These are phyloP conservation scores for Xylaria sp. DNA, from an alignment of 2,329 filamentous ascomycete genomes.

Conservation along the genomic window DNA sequence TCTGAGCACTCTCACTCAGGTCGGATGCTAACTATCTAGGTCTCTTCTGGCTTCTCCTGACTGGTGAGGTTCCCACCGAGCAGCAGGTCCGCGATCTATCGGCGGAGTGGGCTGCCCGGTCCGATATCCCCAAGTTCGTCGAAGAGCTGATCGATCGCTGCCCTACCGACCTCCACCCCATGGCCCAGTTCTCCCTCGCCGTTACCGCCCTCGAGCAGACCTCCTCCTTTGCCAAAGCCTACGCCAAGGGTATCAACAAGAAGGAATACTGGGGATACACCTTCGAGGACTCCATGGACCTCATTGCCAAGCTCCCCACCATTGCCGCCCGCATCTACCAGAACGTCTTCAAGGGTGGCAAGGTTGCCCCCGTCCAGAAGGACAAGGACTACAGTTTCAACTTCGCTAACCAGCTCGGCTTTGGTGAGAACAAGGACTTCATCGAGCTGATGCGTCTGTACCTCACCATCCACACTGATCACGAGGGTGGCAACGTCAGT, in stretches of 20 bases:
- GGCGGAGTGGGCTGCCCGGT: conserved; percentile 97
- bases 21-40: conserved; percentile 51
- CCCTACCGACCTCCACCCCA: conserved; percentile 98
- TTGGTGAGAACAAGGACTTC: conserved; percentile 94
- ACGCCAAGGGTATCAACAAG: conserved; percentile 99
- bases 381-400: conserved; percentile 99
- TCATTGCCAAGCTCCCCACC: conserved; percentile 99
- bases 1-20: conserved; percentile 5
- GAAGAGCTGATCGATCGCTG: conserved; percentile 99
- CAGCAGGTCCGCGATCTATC: conserved; percentile 98
- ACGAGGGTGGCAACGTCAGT: conserved; percentile 99
- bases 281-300: conserved; percentile 99
- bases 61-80: conserved; percentile 96
- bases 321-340: conserved; percentile 99
- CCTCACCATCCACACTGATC: conserved; percentile 99
- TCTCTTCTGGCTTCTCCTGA: conserved; percentile 99
- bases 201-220: conserved; percentile 98
- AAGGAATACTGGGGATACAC: conserved; percentile 99
- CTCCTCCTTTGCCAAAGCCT: conserved; percentile 97
- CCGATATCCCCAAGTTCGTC: conserved; percentile 96
- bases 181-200: conserved; percentile 99
- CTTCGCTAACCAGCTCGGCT: conserved; percentile 99
- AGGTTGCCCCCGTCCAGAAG: conserved; percentile 94
- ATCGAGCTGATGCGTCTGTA: conserved; percentile 98
- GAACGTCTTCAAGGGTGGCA: conserved; percentile 99